Evolutionary conservation across 2,329 filamentous ascomycete species (phyloP).

Genomic region (Decorospora gaudefroyi): DNA sequence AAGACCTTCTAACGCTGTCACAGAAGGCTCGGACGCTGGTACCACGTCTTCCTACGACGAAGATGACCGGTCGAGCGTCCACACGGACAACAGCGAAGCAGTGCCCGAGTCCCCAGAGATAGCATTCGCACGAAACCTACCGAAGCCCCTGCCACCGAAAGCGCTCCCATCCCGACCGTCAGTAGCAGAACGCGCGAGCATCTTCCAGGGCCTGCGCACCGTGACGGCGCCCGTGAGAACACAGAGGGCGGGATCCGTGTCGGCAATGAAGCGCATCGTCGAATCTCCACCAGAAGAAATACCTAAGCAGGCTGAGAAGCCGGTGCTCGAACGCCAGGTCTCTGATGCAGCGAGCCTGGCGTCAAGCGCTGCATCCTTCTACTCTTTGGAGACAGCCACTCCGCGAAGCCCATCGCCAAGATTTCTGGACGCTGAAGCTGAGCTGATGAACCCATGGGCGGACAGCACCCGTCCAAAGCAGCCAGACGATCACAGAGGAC

Average conservation of each 20-base stretch:
- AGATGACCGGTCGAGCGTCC: constrained; percentile 43
- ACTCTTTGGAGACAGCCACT: constrained; percentile 37
- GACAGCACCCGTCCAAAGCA: constrained; percentile 10
- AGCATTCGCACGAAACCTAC: constrained; percentile 22
- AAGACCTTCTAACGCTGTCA: constrained; percentile 36
- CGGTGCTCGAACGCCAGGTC: constrained; percentile 27
- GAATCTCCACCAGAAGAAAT: constrained; percentile 21
- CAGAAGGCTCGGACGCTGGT: constrained; percentile 38
- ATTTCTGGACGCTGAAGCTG: constrained; percentile 38
- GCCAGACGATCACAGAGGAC: constrained; percentile 30
- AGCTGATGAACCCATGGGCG: constrained; percentile 38
- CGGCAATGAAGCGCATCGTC: constrained; percentile 27
- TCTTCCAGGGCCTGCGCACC: constrained; percentile 38
- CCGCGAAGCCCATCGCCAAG: constrained; percentile 37
- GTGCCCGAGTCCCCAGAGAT: constrained; percentile 30
- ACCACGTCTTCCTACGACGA: constrained; percentile 42
- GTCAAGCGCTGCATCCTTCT: constrained; percentile 47
- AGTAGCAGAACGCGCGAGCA: constrained; percentile 39
- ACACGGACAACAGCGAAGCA: constrained; percentile 38
- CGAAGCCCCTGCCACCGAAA: constrained; percentile 14
- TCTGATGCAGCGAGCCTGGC: constrained; percentile 41
- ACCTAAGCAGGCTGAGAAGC: constrained; percentile 10
- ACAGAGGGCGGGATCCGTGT: constrained; percentile 16
- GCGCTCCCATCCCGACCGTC: constrained; percentile 27
- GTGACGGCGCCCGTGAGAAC: constrained; percentile 31